These are phyloP conservation scores for Sugiyamaella lignohabitans DNA, from an alignment of 805 yeast species.

Conservation along the genomic window DNA sequence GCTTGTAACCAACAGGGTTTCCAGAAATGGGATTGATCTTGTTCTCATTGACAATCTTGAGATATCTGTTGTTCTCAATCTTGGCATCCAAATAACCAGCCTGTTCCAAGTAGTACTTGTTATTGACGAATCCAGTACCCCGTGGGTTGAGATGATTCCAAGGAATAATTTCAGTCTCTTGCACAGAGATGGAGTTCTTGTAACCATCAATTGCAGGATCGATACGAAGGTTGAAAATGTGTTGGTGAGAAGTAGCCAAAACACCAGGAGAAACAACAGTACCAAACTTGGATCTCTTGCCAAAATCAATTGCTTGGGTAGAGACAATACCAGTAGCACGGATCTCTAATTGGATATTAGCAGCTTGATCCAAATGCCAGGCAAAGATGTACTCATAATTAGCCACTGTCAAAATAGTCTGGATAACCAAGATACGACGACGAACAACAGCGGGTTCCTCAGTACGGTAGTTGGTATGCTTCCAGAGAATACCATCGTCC, in stretches of 20 bases:
- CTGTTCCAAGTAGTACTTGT: slow-evolving; percentile 59
- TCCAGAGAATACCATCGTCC: slow-evolving; percentile 71
- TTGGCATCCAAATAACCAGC: slow-evolving; percentile 69
- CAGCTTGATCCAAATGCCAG: slow-evolving; percentile 69
- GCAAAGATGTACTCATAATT: slow-evolving; percentile 76
- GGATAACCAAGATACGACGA: slow-evolving; percentile 74
- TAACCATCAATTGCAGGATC: slow-evolving; percentile 79
- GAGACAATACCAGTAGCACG: slow-evolving; percentile 85
- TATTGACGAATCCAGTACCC: slow-evolving; percentile 62
- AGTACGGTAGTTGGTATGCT: slow-evolving; percentile 77
- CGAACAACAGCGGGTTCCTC: slow-evolving; percentile 58
- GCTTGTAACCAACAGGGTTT: slow-evolving; percentile 73
- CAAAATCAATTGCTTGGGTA: slow-evolving; percentile 74
- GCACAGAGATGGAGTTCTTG: slow-evolving; percentile 64
- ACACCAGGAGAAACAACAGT: slow-evolving; percentile 74
- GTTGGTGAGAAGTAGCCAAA: slow-evolving; percentile 82
- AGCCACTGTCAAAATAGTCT: slow-evolving; percentile 79
- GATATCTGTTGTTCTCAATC: slow-evolving; percentile 68
- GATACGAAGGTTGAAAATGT: slow-evolving; percentile 68
- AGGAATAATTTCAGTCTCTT: slow-evolving; percentile 60
- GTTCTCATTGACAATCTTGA: slow-evolving; percentile 71
- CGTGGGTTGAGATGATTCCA: slow-evolving; percentile 52
- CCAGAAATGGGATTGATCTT: slow-evolving; percentile 62
- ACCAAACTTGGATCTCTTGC: slow-evolving; percentile 58
- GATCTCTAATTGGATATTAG: slow-evolving; percentile 69